phyloP scores from a whole-genome alignment of 768 basidiomycete species.

The Gymnopilus junonius region DNA sequence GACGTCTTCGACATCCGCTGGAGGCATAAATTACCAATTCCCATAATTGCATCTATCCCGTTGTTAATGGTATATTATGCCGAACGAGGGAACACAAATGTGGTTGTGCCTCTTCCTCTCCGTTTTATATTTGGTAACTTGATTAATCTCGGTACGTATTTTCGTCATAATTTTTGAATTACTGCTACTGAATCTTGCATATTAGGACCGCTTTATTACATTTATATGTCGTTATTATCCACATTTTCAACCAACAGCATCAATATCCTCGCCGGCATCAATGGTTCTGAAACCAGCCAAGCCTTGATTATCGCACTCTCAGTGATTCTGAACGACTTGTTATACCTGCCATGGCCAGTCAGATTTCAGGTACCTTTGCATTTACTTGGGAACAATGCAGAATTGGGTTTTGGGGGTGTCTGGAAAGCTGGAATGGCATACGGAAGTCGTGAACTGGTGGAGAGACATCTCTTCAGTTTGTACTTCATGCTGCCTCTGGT shows the following conservation, averaged over 20 bases:
- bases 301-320: constrained; percentile 91
- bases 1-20: constrained; percentile 99
- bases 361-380: constrained; percentile 75
- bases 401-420: constrained; percentile 76
- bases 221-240: constrained; percentile 95
- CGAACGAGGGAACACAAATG: constrained; percentile 89
- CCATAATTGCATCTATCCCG: constrained; percentile 93
- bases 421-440: constrained; percentile 87
- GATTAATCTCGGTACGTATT: constrained; percentile 79
- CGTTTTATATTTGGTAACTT: constrained; percentile 75
- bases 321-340: constrained; percentile 87
- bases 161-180: not conserved
- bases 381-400: constrained; percentile 65
- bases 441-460: constrained; percentile 85
- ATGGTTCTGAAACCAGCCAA: constrained; percentile 95
- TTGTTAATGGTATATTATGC: constrained; percentile 96
- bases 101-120: constrained; percentile 89
- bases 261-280: constrained; percentile 98
- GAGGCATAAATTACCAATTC: constrained; percentile 97
- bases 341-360: constrained; percentile 91
- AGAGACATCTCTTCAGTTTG: constrained; percentile 92
- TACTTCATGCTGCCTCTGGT: constrained; percentile 98
- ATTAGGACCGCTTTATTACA: constrained; percentile 89
- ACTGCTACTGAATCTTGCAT: not conserved
- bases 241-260: constrained; percentile 98